phyloP scores from a whole-genome alignment of 148 eudicot genomes.

The Chenopodium album region DNA sequence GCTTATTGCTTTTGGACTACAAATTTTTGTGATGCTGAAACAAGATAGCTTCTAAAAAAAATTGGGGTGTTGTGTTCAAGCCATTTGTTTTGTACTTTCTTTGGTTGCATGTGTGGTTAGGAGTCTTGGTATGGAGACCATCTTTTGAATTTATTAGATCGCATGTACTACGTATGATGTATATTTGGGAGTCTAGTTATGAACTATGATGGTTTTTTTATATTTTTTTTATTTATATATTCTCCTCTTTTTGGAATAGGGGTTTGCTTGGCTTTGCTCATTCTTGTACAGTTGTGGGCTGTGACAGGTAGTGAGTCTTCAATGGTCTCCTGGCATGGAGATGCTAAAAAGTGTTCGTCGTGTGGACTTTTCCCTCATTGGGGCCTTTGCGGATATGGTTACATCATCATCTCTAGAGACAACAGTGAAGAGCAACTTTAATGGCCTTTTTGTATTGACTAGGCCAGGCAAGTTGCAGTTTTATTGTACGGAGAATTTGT shows the following conservation, averaged over 20 bases:
- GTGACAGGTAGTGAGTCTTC: constrained; percentile 56
- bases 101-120: constrained; percentile 1
- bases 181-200: neutral
- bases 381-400: constrained; percentile 72
- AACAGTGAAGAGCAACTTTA: constrained; percentile 36
- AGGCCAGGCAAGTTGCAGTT: constrained; percentile 65
- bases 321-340: constrained; percentile 75
- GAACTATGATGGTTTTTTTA: neutral
- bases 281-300: constrained; percentile 14
- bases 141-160: neutral
- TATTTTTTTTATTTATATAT: neutral
- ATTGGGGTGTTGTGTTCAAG: neutral
- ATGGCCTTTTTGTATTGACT: constrained; percentile 64
- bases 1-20: neutral
- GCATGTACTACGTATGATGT: neutral
- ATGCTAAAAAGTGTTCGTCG: constrained; percentile 54
- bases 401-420: constrained; percentile 45
- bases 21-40: neutral
- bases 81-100: neutral
- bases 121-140: neutral
- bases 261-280: constrained; percentile 5
- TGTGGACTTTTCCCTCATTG: constrained; percentile 52
- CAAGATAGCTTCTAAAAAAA: neutral
- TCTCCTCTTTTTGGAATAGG: neutral
- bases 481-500: constrained; percentile 39